These are phyloP conservation scores for Tylopilus sp. DNA, from an alignment of 768 basidiomycete species.

Conservation along the genomic window DNA sequence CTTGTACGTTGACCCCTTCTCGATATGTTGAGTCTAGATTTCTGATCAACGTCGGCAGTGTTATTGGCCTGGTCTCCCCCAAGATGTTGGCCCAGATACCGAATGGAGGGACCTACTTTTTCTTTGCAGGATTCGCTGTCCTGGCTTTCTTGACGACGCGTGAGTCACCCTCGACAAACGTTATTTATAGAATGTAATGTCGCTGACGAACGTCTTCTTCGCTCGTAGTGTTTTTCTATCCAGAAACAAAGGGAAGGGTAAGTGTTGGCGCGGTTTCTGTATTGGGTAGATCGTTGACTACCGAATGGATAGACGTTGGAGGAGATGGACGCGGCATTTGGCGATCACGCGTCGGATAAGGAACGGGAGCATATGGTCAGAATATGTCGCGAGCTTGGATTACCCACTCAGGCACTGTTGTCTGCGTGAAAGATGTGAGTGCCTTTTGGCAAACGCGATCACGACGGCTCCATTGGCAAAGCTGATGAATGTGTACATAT, in stretches of 20 bases:
- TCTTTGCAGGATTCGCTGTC: slow-evolving; percentile 26
- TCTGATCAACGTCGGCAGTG: slow-evolving; percentile 7
- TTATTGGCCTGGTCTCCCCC: slow-evolving; percentile 30
- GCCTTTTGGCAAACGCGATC: not conserved
- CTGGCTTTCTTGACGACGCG: slow-evolving; percentile 29
- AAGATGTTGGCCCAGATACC: slow-evolving; percentile 22
- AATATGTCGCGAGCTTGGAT: slow-evolving; percentile 28
- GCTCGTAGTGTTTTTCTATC: slow-evolving; percentile 23
- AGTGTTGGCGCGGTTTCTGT: slow-evolving; percentile 3
- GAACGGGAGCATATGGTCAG: slow-evolving; percentile 26
- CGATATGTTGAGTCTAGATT: not conserved
- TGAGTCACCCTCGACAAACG: slow-evolving; percentile 7
- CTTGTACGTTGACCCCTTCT: slow-evolving; percentile 20
- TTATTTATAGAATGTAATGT: no score
- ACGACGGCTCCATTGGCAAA: not conserved
- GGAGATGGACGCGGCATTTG: slow-evolving; percentile 33
- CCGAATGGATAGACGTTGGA: slow-evolving; percentile 26
- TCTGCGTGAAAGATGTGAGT: not conserved
- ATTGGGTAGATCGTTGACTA: not conserved
- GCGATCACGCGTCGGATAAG: slow-evolving; percentile 25
- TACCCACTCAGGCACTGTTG: slow-evolving; percentile 25
- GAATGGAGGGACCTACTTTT: slow-evolving; percentile 27
- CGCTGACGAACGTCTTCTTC: not conserved
- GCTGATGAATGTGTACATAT: not conserved
- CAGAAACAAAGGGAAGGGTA: slow-evolving; percentile 33